Evolutionary conservation across 2,329 filamentous ascomycete genomes (phyloP), one percentile per base, ranked within the genome.

Genomic region (Anthostomella pinea): DNA sequence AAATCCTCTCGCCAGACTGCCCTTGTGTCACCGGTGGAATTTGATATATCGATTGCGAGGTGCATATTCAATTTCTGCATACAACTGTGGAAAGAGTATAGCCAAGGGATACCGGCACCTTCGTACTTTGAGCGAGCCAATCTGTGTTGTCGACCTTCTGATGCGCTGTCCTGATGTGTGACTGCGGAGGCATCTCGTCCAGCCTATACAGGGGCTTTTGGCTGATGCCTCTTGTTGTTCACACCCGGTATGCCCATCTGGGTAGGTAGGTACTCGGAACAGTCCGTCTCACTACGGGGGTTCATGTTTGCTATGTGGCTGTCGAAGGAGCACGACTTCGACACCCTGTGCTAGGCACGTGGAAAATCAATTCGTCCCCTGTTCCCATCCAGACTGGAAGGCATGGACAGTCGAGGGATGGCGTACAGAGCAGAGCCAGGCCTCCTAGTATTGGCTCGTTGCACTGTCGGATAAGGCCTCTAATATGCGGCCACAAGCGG

Each of bases 401-500:
- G 27, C 15, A 38, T 27, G 8, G 40, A 39, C 31, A 37, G 34
- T 35, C 41, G 40, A 41, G 35, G 41, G 31, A 26, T 41, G 46
- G 33, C 40, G 43, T 24, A 37, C 48, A 49, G 41, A 41, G 50
- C 38, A 46, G 41, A 43, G 31, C 42, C 42, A 45, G 40, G 40
- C 39, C 31, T 46, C 33, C 45, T 52, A 43, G 55, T 51, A 56
- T 53, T 55, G 53, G 55, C 45, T 56, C 51, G 54, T 51, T 45
- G 46, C 41, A 45, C 46, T 46, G 48, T 51, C 50, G 50, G 49
- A 49, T 48, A 53, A 38, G 56, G 56, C 40, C 56, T 52, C 48
- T 39, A 48, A 43, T 54, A 58, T 59, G 57, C 54, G 55, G 54
- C 57, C 57, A 50, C 36, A 50, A 51, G 53, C 53, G 56, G 54